Evolutionary conservation across 1,284 basidiomycete genomes (phyloP).

Genomic region (Stereum hirsutum): DNA sequence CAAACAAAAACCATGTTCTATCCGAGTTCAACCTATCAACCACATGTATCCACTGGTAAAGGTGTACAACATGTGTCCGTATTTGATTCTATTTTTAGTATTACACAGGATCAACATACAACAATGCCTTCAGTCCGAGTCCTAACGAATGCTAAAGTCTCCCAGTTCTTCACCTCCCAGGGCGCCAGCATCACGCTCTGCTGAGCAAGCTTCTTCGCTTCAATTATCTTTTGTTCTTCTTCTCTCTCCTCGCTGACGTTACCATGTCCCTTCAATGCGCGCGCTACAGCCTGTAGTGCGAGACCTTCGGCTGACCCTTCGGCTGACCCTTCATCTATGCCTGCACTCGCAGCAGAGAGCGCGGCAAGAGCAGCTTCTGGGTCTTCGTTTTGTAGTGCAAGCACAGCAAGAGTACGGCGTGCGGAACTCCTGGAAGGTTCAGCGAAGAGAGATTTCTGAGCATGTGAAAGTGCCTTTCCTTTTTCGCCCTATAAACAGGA

Average conservation of each 20-base stretch:
- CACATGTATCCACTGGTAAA: no score
- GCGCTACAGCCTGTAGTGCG: constrained; percentile 34
- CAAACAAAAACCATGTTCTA: no score
- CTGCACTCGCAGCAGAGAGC: no score
- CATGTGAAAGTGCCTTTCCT: constrained; percentile 38
- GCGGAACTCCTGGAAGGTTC: constrained; percentile 43
- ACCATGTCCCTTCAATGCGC: constrained; percentile 19
- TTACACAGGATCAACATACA: no score
- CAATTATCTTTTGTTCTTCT: constrained; percentile 13
- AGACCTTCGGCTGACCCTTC: constrained; percentile 28
- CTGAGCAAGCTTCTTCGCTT: constrained; percentile 42
- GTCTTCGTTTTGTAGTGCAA: constrained; percentile 41
- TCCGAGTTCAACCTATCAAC: no score
- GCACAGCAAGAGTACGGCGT: constrained; percentile 41
- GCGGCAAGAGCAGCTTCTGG: constrained; percentile 30
- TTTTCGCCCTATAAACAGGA: constrained; percentile 32
- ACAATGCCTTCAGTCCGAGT: no score
- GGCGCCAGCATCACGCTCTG: constrained; percentile 63
- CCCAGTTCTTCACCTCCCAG: constrained; percentile 49
- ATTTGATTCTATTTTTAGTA: no score
- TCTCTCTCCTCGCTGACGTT: constrained; percentile 6
- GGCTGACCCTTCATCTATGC: constrained; percentile 19
- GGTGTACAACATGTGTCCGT: no score
- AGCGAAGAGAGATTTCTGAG: constrained; percentile 45
- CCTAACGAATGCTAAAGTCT: constrained; percentile 45